Base-by-base conservation (phyloP, 257 asterid genomes). In the Ilex asprella region DNA sequence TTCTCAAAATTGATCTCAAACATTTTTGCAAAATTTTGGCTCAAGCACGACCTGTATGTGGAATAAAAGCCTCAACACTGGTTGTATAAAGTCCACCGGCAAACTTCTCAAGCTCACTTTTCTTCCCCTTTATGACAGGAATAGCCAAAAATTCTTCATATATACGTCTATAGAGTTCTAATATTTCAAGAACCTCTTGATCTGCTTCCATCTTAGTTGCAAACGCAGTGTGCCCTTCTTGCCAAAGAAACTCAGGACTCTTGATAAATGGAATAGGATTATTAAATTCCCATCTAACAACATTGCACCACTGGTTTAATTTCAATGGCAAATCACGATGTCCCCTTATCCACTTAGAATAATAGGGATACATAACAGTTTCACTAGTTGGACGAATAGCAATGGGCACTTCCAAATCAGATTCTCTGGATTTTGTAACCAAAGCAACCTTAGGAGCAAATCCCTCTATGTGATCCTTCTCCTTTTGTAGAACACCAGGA, bases 341-440 rank as follows among this genome's bases (percentile, higher is more conserved):
- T 43, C 97, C 97, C 76, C 99, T 84, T 60, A 89, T 89, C 99
- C 99, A 92, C 82, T 87, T 92, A 63, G 96, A 89, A 72, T 79
- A 92, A 69, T 87, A 89, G 64, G 99, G 99, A 82, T 92, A 92
- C 99, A 92, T 92, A 47, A 87, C 86, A 15, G 99, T 92, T 82
- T 92, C 99, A 81, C 99, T 92, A n/a, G 99, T 92, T 65, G 96
- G 99, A 30, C 99, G 93, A 79, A 92, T 92, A 1, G 99, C 99
- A 75, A 92, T 89, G 39, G 99, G 99, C 77, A 89, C 83, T 73
- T 92, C 99, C 73, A 89, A 72, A 49, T 89, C 95, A 73, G 97
- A 86, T 57, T 87, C 81, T 57, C 99, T 97, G 0, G 99, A 92
- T 78, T 86, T 92, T 55, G 99, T 86, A 66, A 92, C 99, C 99